phyloP scores from a whole-genome alignment of 1,139 yeast genomes.

The Meyerozyma guilliermondii region DNA sequence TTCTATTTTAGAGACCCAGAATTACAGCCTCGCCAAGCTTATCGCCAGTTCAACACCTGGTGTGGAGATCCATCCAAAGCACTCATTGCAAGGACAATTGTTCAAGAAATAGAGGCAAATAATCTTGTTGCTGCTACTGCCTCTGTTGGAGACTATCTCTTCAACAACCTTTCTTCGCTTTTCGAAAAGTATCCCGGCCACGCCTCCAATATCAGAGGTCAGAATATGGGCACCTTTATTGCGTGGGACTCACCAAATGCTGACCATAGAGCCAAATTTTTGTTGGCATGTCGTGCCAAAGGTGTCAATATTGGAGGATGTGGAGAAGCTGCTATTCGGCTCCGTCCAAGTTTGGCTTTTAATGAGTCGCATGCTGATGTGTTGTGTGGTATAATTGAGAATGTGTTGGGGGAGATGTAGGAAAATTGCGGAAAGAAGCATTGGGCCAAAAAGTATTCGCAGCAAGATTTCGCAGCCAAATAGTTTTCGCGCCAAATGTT shows the following conservation, averaged over 20 bases:
- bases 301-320: slow-evolving; percentile 77
- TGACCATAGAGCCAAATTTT: slow-evolving; percentile 45
- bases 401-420: slow-evolving; percentile 11
- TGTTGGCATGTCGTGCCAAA: slow-evolving; percentile 42
- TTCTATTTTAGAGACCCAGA: slow-evolving; percentile 64
- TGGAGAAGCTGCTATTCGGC: slow-evolving; percentile 58
- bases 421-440: too few relatives aligned
- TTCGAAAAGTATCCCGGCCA: slow-evolving; percentile 40
- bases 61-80: slow-evolving; percentile 77
- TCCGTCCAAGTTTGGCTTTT: slow-evolving; percentile 68
- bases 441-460: too few relatives aligned
- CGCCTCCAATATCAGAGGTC: slow-evolving; percentile 57
- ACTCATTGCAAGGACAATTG: slow-evolving; percentile 59
- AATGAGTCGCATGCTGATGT: slow-evolving; percentile 65
- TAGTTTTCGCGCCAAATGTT: too few relatives aligned
- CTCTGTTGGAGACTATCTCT: slow-evolving; percentile 58
- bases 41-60: slow-evolving; percentile 81
- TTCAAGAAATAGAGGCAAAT: slow-evolving; percentile 49
- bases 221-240: slow-evolving; percentile 63
- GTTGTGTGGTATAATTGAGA: slow-evolving; percentile 43
- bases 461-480: too few relatives aligned
- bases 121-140: slow-evolving; percentile 48
- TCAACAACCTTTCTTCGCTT: slow-evolving; percentile 37
- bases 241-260: slow-evolving; percentile 62
- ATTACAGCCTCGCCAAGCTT: slow-evolving; percentile 58